Base-by-base conservation (phyloP, 495 filamentous ascomycete genomes). In the Chaetomium fimeti region DNA sequence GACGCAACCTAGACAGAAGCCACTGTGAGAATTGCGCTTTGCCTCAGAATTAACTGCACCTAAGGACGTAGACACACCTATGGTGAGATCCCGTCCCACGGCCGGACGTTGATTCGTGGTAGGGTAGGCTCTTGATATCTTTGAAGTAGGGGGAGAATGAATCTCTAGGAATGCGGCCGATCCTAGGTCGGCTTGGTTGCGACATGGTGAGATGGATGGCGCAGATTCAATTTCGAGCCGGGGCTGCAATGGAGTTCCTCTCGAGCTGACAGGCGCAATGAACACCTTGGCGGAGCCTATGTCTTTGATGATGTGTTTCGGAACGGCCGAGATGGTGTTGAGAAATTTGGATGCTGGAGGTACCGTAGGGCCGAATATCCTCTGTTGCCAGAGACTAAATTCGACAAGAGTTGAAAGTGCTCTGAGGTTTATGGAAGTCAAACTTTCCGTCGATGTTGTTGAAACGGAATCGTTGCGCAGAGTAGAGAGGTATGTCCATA, bases 61-160 rank as follows among this genome's bases (percentile, higher is more conserved):
- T 25, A 11, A 22, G 18, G 18, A 24, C 24, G 18, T 8, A 36
- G 16, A 52, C 62, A 25, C 38, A 70, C 67, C 57, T 57, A 16
- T 68, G 66, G 57, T 69, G 68, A 22, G 56, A 67, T 59, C 49
- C 64, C 18, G 36, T 27, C 15, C 59, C 48, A 43, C 71, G 60
- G 42, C 67, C 60, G 2, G 68, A 48, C 20, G 58, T 29, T 5
- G 84, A 75, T 16, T 90, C 88, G 64, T 83, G 77, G 71, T 90
- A 91, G 28, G 74, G 79, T 71, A 88, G 86, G 15, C 82, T 84
- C 68, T 85, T 88, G 5, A 85, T 77, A 8, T 75, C 73, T 2
- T 78, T 76, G 65, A 91, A 88, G 29, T 84, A 76, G 28, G 73
- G 72, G 9, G 83, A 74, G 66, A 91, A 89, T 32, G 79, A 82